A percentile compares a stretch with the other conserved stretches of the same genome.
phyloP scores from a whole-genome alignment of 306 rosid species.

The Oemleria cerasiformis region DNA sequence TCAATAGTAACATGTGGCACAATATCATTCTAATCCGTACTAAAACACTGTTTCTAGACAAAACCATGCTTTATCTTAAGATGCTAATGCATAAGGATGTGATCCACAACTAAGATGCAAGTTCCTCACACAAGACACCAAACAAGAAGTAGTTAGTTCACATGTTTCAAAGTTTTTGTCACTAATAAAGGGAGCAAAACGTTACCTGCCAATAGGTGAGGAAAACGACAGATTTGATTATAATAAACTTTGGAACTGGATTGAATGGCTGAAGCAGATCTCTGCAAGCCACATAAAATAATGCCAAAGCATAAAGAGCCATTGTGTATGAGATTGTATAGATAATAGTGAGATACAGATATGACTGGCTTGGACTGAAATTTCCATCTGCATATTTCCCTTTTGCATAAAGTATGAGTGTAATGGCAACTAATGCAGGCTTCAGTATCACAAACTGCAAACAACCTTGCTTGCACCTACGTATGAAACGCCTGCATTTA shows the following conservation, averaged over 20 bases:
- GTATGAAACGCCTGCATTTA: constrained; percentile 86
- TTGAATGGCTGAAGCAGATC: constrained; percentile 97
- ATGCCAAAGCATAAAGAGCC: constrained; percentile 85
- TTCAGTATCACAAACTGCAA: constrained; percentile 96
- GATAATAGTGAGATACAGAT: constrained; percentile 90
- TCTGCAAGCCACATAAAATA: constrained; percentile 94
- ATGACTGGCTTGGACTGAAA: constrained; percentile 82
- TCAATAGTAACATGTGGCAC: constrained; percentile 3
- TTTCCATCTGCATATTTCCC: constrained; percentile 89
- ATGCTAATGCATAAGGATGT: constrained; percentile 14
- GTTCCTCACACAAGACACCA: not conserved
- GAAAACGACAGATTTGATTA: constrained; percentile 93
- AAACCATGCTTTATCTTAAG: not conserved
- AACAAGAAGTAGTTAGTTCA: constrained; percentile 4
- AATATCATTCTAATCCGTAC: constrained; percentile 16
- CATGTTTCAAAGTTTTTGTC: constrained; percentile 11
- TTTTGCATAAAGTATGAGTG: constrained; percentile 81
- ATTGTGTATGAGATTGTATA: constrained; percentile 81
- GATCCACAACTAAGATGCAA: constrained; percentile 14
- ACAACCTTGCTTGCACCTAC: constrained; percentile 98
- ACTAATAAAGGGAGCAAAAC: not conserved
- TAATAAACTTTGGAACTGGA: constrained; percentile 92
- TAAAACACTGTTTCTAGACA: constrained; percentile 5
- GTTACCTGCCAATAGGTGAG: constrained; percentile 98
- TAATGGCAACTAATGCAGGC: constrained; percentile 79